Base-by-base conservation (phyloP, 805 yeast genomes). In the Candida stauntonica region DNA sequence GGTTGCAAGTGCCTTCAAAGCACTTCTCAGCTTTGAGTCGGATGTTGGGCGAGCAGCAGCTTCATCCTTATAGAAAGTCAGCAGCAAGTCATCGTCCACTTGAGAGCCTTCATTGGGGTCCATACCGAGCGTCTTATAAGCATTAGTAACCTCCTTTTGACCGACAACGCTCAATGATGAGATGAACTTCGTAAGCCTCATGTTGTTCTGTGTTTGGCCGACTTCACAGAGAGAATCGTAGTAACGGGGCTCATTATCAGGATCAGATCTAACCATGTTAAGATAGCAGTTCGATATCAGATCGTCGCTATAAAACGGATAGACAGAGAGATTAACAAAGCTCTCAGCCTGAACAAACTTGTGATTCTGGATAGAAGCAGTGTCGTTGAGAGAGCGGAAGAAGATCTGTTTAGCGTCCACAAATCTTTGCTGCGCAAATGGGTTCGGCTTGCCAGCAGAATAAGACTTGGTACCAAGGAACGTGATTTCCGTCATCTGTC, bases 201-300 rank as follows among this genome's bases (percentile, higher is more conserved):
- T 72, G 1, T 75, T 66, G 7, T 66, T 61, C 39, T 77, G 67
- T 0, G 61, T 48, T n/a, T 71, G 67, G 0, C 82, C 72, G 27
- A 81, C 63, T 28, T 60, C 69, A 6, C 59, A 62, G 24, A 83
- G 55, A 0, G 81, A 73, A 54, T 83, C 88, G 47, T 76, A 71
- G 47, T 79, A 81, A 24, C 63, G 56, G 1, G 83, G 77, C 2
- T 54, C 45, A 33, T 68, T 62, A 0, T 46, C 54, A 0, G 73
- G 68, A 53, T 81, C 86, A 34, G 64, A 40, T 0, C 44, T 36
- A 4, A 56, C 48, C 38, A 70, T 66, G 0, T 57, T 52, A 16
- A 70, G 66, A 51, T 72, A 83, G 28, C 75, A 66, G 15, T 62
- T 61, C 12, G 68, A 64, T 11, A 83, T 62, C 23, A 65, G 56